phyloP scores from a whole-genome alignment of 352 stramenopile genomes.

The Pythium oligandrum region DNA sequence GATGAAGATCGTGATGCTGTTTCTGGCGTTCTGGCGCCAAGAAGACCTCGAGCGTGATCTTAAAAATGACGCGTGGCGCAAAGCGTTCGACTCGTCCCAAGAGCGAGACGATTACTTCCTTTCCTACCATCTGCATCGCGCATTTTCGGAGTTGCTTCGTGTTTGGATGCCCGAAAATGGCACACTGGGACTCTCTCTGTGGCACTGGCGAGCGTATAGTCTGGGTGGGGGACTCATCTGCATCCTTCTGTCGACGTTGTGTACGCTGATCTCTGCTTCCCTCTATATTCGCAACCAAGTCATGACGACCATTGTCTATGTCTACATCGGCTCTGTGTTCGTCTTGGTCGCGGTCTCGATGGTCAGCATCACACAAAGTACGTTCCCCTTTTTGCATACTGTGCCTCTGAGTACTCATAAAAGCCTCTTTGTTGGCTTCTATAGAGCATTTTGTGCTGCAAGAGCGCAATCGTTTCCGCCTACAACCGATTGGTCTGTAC shows the following conservation, averaged over 20 bases:
- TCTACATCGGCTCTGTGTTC: conserved; percentile 31
- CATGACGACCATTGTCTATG: conserved; percentile 39
- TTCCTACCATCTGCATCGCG: conserved; percentile 36
- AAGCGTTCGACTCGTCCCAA: conserved; percentile 20
- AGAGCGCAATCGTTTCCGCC: conserved; percentile 42
- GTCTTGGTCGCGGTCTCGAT: conserved; percentile 32
- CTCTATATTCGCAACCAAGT: conserved; percentile 18
- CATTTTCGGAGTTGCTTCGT: conserved; percentile 32
- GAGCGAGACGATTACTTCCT: conserved; percentile 38
- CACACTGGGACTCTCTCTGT: conserved; percentile 38
- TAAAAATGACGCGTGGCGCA: conserved; percentile 29
- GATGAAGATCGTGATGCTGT: conserved; percentile 21
- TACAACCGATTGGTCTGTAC: conserved; percentile 37
- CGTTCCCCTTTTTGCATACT: conserved; percentile 1
- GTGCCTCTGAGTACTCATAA: not conserved
- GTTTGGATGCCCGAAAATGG: conserved; percentile 64
- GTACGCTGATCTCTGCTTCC: conserved; percentile 2
- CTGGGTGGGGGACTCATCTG: conserved; percentile 24
- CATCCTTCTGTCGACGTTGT: conserved; percentile 12
- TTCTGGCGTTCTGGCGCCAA: conserved; percentile 52
- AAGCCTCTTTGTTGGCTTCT: not conserved
- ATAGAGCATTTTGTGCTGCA: conserved; percentile 52
- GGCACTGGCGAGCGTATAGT: conserved; percentile 39
- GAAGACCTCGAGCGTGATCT: conserved; percentile 44
- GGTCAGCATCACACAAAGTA: conserved; percentile 31